phyloP scores from a whole-genome alignment of 805 yeast genomes.

The Yamadazyma kitorensis region DNA sequence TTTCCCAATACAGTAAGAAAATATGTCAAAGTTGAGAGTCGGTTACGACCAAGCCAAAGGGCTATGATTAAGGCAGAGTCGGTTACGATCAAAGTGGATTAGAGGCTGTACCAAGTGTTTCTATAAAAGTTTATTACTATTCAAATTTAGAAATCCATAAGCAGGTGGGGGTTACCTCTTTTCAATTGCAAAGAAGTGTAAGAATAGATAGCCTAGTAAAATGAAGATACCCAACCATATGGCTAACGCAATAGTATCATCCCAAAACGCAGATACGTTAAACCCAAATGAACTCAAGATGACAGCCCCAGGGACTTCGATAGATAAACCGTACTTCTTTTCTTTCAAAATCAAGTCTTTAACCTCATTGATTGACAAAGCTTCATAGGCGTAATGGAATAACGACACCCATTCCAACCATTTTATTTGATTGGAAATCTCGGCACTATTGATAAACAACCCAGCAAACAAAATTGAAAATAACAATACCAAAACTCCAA shows the following conservation, averaged over 20 bases:
- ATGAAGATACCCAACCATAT: slow-evolving; percentile 59
- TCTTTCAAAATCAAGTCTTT: slow-evolving; percentile 80
- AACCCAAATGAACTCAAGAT: slow-evolving; percentile 95
- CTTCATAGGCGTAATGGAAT: slow-evolving; percentile 95
- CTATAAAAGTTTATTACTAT: no score
- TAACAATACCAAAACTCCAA: slow-evolving; percentile 78
- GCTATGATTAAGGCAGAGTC: no score
- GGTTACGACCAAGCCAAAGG: no score
- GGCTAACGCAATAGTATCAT: slow-evolving; percentile 60
- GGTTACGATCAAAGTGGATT: no score
- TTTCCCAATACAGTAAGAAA: no score
- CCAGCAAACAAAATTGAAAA: slow-evolving; percentile 93
- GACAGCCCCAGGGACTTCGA: slow-evolving; percentile 97
- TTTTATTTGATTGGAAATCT: slow-evolving; percentile 47
- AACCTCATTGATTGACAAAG: slow-evolving; percentile 89
- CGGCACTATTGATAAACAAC: slow-evolving; percentile 81
- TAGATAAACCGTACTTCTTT: slow-evolving; percentile 86
- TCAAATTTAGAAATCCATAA: no score
- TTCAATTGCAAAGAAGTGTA: slow-evolving; percentile 74
- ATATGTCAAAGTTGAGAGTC: no score
- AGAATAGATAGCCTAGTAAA: slow-evolving; percentile 67
- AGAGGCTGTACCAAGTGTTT: no score
- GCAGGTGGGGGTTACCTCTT: slow-evolving; percentile 59
- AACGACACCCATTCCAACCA: slow-evolving; percentile 83
- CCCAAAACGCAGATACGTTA: slow-evolving; percentile 69